Evolutionary conservation across 2,329 filamentous ascomycete species (phyloP).

Genomic region (Lachnellula arida): DNA sequence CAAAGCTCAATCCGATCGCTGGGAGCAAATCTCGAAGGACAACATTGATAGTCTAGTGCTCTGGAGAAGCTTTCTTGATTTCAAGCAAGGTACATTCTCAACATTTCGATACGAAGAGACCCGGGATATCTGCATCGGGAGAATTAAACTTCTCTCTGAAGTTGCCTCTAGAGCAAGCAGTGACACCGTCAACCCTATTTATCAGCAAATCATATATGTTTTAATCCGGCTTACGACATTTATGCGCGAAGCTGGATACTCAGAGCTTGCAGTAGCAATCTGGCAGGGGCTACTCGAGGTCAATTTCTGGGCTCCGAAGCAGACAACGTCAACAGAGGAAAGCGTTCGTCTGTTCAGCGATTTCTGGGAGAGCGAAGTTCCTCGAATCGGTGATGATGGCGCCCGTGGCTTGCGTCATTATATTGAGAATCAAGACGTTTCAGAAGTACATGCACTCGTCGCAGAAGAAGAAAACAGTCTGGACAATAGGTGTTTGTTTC

Average conservation of each 20-base stretch:
- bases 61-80: constrained; percentile 71
- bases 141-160: constrained; percentile 45
- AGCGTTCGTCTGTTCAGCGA: constrained; percentile 50
- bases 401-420: constrained; percentile 68
- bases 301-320: constrained; percentile 54
- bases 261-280: constrained; percentile 68
- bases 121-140: constrained; percentile 53
- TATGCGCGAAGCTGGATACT: constrained; percentile 70
- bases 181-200: constrained; percentile 20
- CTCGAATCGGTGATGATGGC: constrained; percentile 69
- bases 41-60: constrained; percentile 56
- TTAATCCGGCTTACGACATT: constrained; percentile 71
- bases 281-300: constrained; percentile 83
- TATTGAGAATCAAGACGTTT: constrained; percentile 30
- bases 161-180: constrained; percentile 6
- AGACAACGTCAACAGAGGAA: constrained; percentile 14
- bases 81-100: constrained; percentile 62
- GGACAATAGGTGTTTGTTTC: constrained; percentile 31
- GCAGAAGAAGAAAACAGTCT: constrained; percentile 15
- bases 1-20: constrained; percentile 56
- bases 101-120: constrained; percentile 65
- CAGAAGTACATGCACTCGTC: constrained; percentile 15
- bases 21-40: constrained; percentile 56
- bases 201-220: constrained; percentile 56
- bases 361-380: constrained; percentile 84